Evolutionary conservation across 306 rosid species (phyloP), one percentile per base, ranked within the genome.

Genomic region (Arachis hypogaea): DNA sequence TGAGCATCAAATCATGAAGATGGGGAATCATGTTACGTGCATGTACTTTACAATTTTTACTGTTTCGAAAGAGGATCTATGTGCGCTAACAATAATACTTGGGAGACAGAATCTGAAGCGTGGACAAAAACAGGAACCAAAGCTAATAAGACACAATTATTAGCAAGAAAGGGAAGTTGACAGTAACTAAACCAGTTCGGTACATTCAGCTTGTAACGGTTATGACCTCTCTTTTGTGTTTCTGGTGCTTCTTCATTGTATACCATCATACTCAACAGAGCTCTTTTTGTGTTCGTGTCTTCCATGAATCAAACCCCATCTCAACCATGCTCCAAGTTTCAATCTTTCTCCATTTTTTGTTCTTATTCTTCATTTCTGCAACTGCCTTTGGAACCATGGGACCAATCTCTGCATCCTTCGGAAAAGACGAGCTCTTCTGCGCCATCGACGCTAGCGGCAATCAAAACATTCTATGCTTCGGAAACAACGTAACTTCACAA

Each of bases 381-480:
- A 68, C 78, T 59, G 92, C 88, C 28, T 94, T 94, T 16, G 96
- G 97, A 40, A 81, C 89, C 42, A 92, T 92, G 97, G 97, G 95
- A 5, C 89, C 99, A 5, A 89, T 94, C 82, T 70, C 99, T 0
- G 95, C 96, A 1, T 89, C 99, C 0, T 87, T 83, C 5, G 93
- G 97, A 6, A 49, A 69, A 7, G 77, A 83, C 11, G 85, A 92
- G 18, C 70, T 94, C 75, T 94, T 94, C 68, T 94, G 99, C 40
- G 86, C 97, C 56, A 89, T 94, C 50, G 97, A 91, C 22, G 99
- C 97, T 0, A 88, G 99, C 9, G 97, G 99, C 1, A 88, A 88
- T 71, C 99, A 94, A 77, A 75, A 80, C 10, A 87, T 92, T 5
- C 80, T 94, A 11, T 94, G 97, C 42, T 94, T 96, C 95, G 99